Percentiles rank a stretch among this genome's conserved stretches.
These are phyloP conservation scores for Sarocladium kiliense DNA, from an alignment of 2,329 filamentous ascomycete genomes.

Conservation along the genomic window DNA sequence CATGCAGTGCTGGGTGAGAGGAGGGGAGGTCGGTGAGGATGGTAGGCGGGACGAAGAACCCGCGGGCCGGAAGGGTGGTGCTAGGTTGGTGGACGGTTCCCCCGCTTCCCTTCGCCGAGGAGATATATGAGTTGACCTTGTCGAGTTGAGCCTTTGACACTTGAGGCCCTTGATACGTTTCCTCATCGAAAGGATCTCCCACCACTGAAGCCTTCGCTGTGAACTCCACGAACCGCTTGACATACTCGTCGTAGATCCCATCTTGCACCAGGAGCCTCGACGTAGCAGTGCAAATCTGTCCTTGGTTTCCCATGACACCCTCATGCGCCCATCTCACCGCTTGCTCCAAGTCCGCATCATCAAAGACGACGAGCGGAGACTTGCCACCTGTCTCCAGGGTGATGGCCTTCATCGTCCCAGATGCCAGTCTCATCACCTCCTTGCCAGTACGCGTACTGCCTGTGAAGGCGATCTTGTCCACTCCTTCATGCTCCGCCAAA, in stretches of 20 bases:
- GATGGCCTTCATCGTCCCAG: slow-evolving; percentile 53
- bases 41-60: slow-evolving; percentile 24
- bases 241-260: slow-evolving; percentile 51
- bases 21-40: slow-evolving; percentile 21
- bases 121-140: slow-evolving; percentile 59
- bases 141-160: slow-evolving; percentile 61
- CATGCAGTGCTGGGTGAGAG: slow-evolving; percentile 19
- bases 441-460: slow-evolving; percentile 63
- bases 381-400: slow-evolving; percentile 59
- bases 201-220: slow-evolving; percentile 51
- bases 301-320: slow-evolving; percentile 49
- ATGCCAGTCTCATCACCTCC: slow-evolving; percentile 65
- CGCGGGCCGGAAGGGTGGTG: slow-evolving; percentile 14
- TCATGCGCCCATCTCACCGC: slow-evolving; percentile 47
- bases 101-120: slow-evolving; percentile 57
- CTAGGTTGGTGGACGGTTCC: slow-evolving; percentile 39
- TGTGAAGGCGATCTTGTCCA: slow-evolving; percentile 71
- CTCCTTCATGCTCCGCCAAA: slow-evolving; percentile 55
- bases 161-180: slow-evolving; percentile 64
- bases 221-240: slow-evolving; percentile 54
- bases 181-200: slow-evolving; percentile 59
- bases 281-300: slow-evolving; percentile 56
- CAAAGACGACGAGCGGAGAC: slow-evolving; percentile 53
- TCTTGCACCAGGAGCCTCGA: slow-evolving; percentile 56
- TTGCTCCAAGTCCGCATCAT: slow-evolving; percentile 57